Evolutionary conservation across 164 flowering plant genomes (phyloP).

Genomic region (Annona squamosa): DNA sequence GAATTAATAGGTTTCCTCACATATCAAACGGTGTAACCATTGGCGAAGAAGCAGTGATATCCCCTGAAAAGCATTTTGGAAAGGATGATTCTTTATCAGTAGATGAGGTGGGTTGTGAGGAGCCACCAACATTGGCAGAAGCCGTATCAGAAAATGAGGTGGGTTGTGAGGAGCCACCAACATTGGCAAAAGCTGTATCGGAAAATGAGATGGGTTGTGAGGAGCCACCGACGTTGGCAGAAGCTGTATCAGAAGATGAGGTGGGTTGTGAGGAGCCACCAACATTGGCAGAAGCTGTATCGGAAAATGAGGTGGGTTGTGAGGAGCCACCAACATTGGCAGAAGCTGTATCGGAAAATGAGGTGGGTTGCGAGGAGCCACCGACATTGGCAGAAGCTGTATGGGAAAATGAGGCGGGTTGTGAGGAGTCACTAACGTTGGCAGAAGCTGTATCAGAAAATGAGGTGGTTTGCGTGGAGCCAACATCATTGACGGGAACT

Average conservation of each 20-base stretch:
- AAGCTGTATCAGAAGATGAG: no score
- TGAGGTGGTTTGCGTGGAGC: background rate
- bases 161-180: no score
- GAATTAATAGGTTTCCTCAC: slow-evolving; percentile 7
- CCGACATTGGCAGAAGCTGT: background rate
- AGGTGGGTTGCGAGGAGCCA: background rate
- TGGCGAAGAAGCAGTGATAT: slow-evolving; percentile 5
- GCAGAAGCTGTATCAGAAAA: slow-evolving; percentile 10
- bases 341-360: background rate
- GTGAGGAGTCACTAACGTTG: no score
- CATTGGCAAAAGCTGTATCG: no score
- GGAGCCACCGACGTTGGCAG: no score
- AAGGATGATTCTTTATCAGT: slow-evolving; percentile 1
- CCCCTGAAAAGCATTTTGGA: slow-evolving; percentile 2
- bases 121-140: no score
- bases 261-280: no score
- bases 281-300: no score
- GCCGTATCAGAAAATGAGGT: no score
- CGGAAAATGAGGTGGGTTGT: no score
- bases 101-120: background rate
- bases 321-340: no score
- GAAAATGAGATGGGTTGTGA: no score
- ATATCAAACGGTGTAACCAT: slow-evolving; percentile 5
- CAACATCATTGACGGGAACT: background rate
- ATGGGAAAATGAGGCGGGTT: background rate